Evolutionary conservation across 495 filamentous ascomycete genomes (phyloP).

Genomic region (Aspergillus bertholletiae): DNA sequence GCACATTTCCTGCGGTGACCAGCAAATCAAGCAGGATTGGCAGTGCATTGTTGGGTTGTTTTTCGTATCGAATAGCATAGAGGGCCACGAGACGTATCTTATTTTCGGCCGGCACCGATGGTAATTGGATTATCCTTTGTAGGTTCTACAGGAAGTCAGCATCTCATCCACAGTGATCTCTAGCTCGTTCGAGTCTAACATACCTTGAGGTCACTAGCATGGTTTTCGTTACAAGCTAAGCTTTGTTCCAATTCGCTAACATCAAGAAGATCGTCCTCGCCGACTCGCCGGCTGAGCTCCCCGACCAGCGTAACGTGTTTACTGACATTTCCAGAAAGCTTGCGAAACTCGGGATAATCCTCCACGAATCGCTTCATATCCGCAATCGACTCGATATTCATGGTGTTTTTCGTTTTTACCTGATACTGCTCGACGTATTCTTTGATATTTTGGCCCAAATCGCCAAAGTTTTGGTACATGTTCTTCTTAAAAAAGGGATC

Average conservation of each 20-base stretch:
- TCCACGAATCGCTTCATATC: conserved; percentile 99
- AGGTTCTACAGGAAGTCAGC: conserved; percentile 55
- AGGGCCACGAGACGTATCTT: conserved; percentile 87
- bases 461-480: conserved; percentile 98
- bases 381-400: conserved; percentile 91
- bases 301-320: conserved; percentile 96
- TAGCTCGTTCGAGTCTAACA: conserved; percentile 4
- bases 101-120: conserved; percentile 67
- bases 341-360: conserved; percentile 95
- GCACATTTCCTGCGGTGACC: conserved; percentile 67
- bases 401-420: conserved; percentile 85
- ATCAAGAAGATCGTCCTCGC: conserved; percentile 79
- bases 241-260: conserved; percentile 96
- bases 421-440: conserved; percentile 98
- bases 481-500: conserved; percentile 99
- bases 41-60: conserved; percentile 73
- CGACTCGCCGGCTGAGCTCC: conserved; percentile 84
- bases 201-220: conserved; percentile 81
- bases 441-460: conserved; percentile 95
- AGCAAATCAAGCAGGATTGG: conserved; percentile 83
- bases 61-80: conserved; percentile 89
- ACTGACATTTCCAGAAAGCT: conserved; percentile 94
- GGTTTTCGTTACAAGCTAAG: conserved; percentile 94
- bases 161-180: neutral
- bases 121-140: conserved; percentile 76